Evolutionary conservation across 306 rosid species (phyloP), one percentile per base, ranked within the genome.

Genomic region (Prosopis cineraria): DNA sequence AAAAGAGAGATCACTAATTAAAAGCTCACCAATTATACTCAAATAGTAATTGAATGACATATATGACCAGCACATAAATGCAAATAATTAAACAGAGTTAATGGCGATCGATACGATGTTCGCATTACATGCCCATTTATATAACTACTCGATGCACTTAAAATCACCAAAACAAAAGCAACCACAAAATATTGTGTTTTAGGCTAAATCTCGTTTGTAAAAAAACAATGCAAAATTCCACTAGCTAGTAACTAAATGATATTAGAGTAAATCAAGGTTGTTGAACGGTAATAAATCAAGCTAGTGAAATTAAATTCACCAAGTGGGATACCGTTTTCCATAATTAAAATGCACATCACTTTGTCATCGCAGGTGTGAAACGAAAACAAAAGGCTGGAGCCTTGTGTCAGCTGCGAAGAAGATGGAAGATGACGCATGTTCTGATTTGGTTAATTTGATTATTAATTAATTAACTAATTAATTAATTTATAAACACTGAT

Each of bases 331-430:
- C 60, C 55, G 2, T 1, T 52, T n/a, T n/a, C 0, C 11, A 22
- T 55, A 50, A 19, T 50, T 50, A 22, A 22, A 11, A 11, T 25
- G 16, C 33, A 56, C 33, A 56, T 10, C 17, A 12, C 17, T 43
- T 0, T 25, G 19, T 56, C 31, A 56, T 1, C 25, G 33, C 34
- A 24, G 3, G 63, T 56, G 63, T 56, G 64, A 25, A 56, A 2
- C 3, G 27, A 68, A 74, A 80, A 75, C 55, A 80, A 65, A 30
- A n/a, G 36, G 3, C 33, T 41, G 68, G n/a, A 76, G 53, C 73
- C 30, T 59, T 75, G 1, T 30, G 17, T 3, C 14, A 25, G n/a
- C 7, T 58, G 14, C 36, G n/a, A 69, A 17, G 6, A 48, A 37
- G 58, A 50, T 64, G 48, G 29, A 22, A 7, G 29, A 50, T 50